Base-by-base conservation (phyloP, 768 basidiomycete genomes). In the Leccinum imitatum region DNA sequence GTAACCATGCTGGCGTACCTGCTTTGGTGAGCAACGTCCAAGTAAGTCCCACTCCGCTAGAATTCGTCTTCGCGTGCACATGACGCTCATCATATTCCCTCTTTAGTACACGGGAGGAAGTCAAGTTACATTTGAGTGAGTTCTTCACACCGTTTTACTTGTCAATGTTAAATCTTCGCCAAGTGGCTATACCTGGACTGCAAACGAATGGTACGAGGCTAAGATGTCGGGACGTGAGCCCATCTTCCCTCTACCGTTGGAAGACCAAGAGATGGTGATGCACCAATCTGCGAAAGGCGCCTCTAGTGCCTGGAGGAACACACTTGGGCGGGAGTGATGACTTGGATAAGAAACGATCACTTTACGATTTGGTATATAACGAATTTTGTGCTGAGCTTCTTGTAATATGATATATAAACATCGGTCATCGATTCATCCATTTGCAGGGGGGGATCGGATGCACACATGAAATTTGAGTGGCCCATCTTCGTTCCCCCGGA, bases 131-230 rank as follows among this genome's bases (percentile, higher is more conserved):
- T 82, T 77, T 65, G 64, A 63, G 80, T 81, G 62, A 59, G 77
- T 27, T 25, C 8, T 60, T 23, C 19, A 4, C 14, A 15, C 19
- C 8, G 3, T 25, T 2, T 31, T 3, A 13, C 17, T 5, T 11
- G 1, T 11, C 35, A 13, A 25, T 21, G 23, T 9, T 27, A 31
- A 27, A 13, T 17, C 11, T 13, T 13, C 35, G 37, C 6, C 41
- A 82, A 82, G 53, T 31, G 78, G 81, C 5, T 71, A 77, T 62
- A 70, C 81, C n/a, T 84, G 81, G 82, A 78, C 75, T 11, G 80
- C 81, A 9, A 76, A 74, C 58, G 79, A 75, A 69, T 84, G 82
- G 82, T 73, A 72, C 15, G 61, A 81, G 59, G 70, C 65, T 19
- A 79, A 81, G 68, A 30, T 23, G 1, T 75, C 72, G 2, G 69